A percentile compares a stretch with the other conserved stretches of the same genome.
Conservation (phyloP, 1,284 basidiomycete genomes). For the Ceratobasidium sp. region DNA sequence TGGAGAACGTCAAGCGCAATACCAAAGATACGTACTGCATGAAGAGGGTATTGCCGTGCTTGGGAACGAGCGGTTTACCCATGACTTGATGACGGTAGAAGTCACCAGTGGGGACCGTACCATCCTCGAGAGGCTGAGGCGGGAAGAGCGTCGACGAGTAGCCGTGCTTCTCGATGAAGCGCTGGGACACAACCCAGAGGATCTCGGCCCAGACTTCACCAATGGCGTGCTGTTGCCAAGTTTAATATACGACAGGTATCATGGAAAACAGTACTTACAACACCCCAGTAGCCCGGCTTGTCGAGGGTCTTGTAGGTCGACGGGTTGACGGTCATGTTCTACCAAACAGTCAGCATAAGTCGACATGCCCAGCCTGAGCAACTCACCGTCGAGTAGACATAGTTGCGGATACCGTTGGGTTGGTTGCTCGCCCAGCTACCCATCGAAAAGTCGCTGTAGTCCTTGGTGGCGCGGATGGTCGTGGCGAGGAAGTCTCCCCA, state of each 20-base stretch:
- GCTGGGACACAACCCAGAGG: conserved; percentile 82
- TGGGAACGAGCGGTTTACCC: conserved; percentile 75
- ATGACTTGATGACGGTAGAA: conserved; percentile 68
- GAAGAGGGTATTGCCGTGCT: conserved; percentile 88
- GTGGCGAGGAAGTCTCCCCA: conserved; percentile 92
- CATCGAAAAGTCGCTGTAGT: conserved; percentile 85
- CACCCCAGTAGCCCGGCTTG: conserved; percentile 89
- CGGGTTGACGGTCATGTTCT: conserved; percentile 81
- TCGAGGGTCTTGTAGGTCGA: conserved; percentile 96
- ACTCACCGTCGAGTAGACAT: conserved; percentile 74
- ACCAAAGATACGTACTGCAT: conserved; percentile 63
- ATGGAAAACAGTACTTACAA: conserved; percentile 47
- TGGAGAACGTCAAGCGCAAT: neutral
- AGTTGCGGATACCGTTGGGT: conserved; percentile 83
- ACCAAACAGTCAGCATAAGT: neutral
- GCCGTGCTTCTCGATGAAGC: conserved; percentile 80
- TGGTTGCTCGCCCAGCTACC: conserved; percentile 92
- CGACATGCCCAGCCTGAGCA: neutral
- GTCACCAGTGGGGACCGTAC: conserved; percentile 67
- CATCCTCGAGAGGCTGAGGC: conserved; percentile 66
- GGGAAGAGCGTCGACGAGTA: conserved; percentile 83
- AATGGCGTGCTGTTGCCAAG: conserved; percentile 66
- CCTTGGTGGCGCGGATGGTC: conserved; percentile 74
- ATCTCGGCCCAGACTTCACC: conserved; percentile 97
- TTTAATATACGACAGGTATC: conserved; percentile 22